phyloP scores from a whole-genome alignment of 2,329 filamentous ascomycete genomes.

The Sclerotinia borealis region DNA sequence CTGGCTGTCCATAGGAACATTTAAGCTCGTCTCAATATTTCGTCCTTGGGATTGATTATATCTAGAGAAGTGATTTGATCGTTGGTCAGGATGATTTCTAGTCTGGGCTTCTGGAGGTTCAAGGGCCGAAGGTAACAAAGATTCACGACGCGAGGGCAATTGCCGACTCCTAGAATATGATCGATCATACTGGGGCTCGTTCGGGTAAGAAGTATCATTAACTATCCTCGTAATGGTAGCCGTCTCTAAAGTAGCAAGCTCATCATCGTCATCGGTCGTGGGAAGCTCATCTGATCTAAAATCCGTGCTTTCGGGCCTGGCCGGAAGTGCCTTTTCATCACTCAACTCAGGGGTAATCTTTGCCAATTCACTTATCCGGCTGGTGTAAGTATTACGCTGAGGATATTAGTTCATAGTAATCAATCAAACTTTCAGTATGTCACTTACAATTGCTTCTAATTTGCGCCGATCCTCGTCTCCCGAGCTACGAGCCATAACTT shows the following conservation, averaged over 20 bases:
- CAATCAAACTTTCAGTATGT: not conserved
- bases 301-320: constrained; percentile 57
- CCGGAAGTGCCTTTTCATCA: constrained; percentile 72
- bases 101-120: constrained; percentile 27
- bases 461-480: constrained; percentile 85
- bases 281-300: constrained; percentile 37
- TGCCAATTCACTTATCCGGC: constrained; percentile 79
- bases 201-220: constrained; percentile 33
- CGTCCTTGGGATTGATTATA: constrained; percentile 1
- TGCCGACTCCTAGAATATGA: constrained; percentile 24
- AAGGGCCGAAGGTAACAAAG: constrained; percentile 30
- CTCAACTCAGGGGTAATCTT: constrained; percentile 55
- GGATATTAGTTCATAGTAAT: constrained; percentile 18
- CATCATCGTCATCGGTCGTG: constrained; percentile 37
- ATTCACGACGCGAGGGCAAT: constrained; percentile 32
- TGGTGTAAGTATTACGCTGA: constrained; percentile 82
- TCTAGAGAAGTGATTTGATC: constrained; percentile 5
- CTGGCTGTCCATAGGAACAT: constrained; percentile 47
- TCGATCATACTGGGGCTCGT: constrained; percentile 22
- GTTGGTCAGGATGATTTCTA: constrained; percentile 28
- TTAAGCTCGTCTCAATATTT: constrained; percentile 31
- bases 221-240: constrained; percentile 47
- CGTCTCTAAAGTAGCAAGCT: constrained; percentile 44
- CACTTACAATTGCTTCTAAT: constrained; percentile 83
- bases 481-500: constrained; percentile 79